Evolutionary conservation across 495 filamentous ascomycete genomes (phyloP), one percentile per base, ranked within the genome.

Genomic region (Xylaria scruposa): DNA sequence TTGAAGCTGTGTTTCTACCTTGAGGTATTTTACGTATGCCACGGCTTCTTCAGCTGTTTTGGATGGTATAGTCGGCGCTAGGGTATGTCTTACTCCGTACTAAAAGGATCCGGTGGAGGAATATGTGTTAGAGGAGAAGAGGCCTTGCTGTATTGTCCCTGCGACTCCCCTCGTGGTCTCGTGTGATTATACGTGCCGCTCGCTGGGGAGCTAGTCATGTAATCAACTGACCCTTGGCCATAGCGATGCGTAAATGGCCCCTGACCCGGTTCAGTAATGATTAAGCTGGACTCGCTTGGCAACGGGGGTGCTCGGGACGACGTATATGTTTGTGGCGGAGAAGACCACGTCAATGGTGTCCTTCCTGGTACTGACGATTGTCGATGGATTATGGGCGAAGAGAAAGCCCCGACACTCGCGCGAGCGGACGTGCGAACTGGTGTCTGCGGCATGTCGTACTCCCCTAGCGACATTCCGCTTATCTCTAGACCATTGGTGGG

Each of bases 91-190:
- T 63, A 63, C 13, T 26, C 24, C 0, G 1, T 15, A 9, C n/a
- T 31, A 15, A 47, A 49, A 26, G 9, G 42, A 26, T 65, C 24
- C 24, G 31, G 1, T 6, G 62, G 42, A 47, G 62, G 62, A 12
- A 1, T 13, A 26, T 47, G 12, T 46, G 40, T 65, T 1, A 49
- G 42, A 65, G 62, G 62, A 47, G 62, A 65, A 26, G 62, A 65
- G 26, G 42, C 40, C 15, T n/a, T 31, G 62, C 62, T 49, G 24
- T 65, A 17, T 40, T 65, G 42, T 19, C 62, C 62, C 13, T 65
- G 62, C 13, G 62, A 65, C 42, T 46, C 62, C 9, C 62, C 42
- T 26, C 62, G 62, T 31, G 62, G 13, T 33, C 62, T 65, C 15
- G 42, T 49, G 62, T 65, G 26, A 31, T 62, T 62, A 44, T 65